Percentiles rank a stretch among this genome's conserved stretches.
Conservation (phyloP, 805 yeast genomes). For the Nematodospora valgi region DNA sequence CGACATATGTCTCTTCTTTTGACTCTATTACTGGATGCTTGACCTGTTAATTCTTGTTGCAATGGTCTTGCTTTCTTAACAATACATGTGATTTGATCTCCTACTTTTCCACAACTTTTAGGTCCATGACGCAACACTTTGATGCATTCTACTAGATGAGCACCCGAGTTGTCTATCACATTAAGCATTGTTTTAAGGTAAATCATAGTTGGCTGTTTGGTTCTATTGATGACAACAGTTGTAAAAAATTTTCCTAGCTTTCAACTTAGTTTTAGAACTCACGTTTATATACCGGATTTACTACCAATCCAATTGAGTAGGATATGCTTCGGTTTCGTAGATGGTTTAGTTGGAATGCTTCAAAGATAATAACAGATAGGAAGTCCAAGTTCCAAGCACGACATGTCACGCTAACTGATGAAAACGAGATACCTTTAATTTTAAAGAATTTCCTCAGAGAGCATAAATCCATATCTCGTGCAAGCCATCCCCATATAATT, state of each 20-base stretch:
- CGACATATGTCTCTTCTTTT: conserved; percentile 94
- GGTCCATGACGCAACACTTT: conserved; percentile 91
- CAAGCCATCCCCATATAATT: conserved; percentile 69
- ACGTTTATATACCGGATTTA: too few relatives aligned
- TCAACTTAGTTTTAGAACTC: too few relatives aligned
- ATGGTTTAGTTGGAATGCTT: conserved; percentile 25
- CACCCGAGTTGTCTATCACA: conserved; percentile 95
- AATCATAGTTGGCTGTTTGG: conserved; percentile 51
- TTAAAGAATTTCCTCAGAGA: conserved; percentile 39
- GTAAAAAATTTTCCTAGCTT: too few relatives aligned
- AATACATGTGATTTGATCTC: conserved; percentile 92
- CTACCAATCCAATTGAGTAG: too few relatives aligned
- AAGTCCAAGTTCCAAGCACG: conserved; percentile 71
- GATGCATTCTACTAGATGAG: conserved; percentile 91
- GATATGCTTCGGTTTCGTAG: too few relatives aligned
- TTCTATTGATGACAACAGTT: too few relatives aligned
- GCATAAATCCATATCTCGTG: conserved; percentile 50
- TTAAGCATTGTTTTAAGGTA: conserved; percentile 83
- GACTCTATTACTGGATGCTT: conserved; percentile 72
- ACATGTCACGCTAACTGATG: conserved; percentile 37
- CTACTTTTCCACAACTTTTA: conserved; percentile 74
- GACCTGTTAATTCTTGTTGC: conserved; percentile 67
- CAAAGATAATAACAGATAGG: conserved; percentile 36
- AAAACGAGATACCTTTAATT: conserved; percentile 40
- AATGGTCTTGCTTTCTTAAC: conserved; percentile 86